Conservation (phyloP, 371 early-diverging fungal species). For the Blastocladiella emersonii region DNA sequence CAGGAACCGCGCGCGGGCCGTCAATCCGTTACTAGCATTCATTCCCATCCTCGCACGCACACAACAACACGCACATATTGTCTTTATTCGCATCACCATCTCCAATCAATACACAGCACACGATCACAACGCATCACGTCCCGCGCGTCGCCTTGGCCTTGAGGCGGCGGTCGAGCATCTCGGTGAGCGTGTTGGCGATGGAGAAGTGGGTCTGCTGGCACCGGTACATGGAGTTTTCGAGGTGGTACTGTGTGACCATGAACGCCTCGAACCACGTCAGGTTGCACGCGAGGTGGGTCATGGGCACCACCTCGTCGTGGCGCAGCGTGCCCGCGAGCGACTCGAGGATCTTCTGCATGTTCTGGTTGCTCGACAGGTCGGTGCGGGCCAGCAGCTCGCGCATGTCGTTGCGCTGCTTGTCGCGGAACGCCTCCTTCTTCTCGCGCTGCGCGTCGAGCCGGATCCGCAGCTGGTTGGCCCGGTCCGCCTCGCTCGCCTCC, state of each 20-base stretch:
- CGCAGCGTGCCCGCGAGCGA: slow-evolving; percentile 16
- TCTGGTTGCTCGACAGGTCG: slow-evolving; percentile 9
- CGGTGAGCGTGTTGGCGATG: slow-evolving; percentile 22
- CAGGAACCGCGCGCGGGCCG: too few relatives aligned
- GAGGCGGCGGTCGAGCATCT: slow-evolving; percentile 11
- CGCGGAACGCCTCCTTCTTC: slow-evolving; percentile 21
- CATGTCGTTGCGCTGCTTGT: slow-evolving; percentile 22
- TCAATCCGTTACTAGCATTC: too few relatives aligned
- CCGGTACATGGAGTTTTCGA: slow-evolving; percentile 27
- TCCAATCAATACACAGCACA: too few relatives aligned
- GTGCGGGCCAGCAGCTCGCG: slow-evolving; percentile 14
- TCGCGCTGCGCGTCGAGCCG: slow-evolving; percentile 13
- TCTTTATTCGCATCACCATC: too few relatives aligned
- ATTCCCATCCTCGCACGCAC: too few relatives aligned
- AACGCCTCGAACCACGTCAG: slow-evolving; percentile 27
- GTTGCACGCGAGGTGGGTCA: slow-evolving; percentile 17
- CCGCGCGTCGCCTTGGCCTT: background rate
- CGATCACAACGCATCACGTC: too few relatives aligned
- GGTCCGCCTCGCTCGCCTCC: slow-evolving; percentile 21
- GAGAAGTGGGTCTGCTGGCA: slow-evolving; percentile 25
- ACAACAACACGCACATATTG: too few relatives aligned
- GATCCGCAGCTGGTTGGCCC: slow-evolving; percentile 9
- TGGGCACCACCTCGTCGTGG: slow-evolving; percentile 23
- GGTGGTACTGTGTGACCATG: slow-evolving; percentile 20
- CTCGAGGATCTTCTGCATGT: slow-evolving; percentile 21